Evolutionary conservation across 805 yeast species (phyloP), one percentile per base, ranked within the genome.

Genomic region (Candida xyloterini): DNA sequence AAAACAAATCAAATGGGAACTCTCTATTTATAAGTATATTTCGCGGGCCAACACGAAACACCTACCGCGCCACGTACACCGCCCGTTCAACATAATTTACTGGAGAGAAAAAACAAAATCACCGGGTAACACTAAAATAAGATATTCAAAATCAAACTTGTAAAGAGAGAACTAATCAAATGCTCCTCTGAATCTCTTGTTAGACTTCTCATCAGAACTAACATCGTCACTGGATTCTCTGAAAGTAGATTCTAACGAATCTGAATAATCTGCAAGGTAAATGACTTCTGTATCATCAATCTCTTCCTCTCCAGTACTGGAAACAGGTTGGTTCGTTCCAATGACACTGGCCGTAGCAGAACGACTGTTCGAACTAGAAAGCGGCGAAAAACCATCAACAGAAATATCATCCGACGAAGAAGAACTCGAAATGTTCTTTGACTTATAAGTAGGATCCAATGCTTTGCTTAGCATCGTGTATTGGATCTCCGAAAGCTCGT

Each of bases 401-500:
- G 46, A 39, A 15, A 37, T 38, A 14, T 42, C 44, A 3, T 42
- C 48, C 9, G 48, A 35, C 8, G 46, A 39, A 10, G 46, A 42
- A 4, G 46, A 39, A 23, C 44, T 42, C 27, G 50, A 42, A 2
- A 38, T 35, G 14, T 33, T 22, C 18, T 31, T 40, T 14, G 42
- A 25, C 8, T 20, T 27, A 24, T 11, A 27, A 16, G 29, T 23
- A 3, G 53, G 45, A 15, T 42, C 40, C 29, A 57, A 47, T 1
- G 53, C 54, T 27, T 43, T 42, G 28, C 44, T 34, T 27, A 55
- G 31, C 30, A 51, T 18, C 18, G 23, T 31, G 24, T 52, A 41
- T 27, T 57, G 54, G 14, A 63, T 67, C 47, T 71, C 75, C 14
- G 67, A 46, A 22, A 76, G 59, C 32, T 70, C 68, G 46, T 60